A percentile compares a stretch with the other conserved stretches of the same genome.
phyloP scores from a whole-genome alignment of 805 yeast species.

The Ogataea populi-albae region DNA sequence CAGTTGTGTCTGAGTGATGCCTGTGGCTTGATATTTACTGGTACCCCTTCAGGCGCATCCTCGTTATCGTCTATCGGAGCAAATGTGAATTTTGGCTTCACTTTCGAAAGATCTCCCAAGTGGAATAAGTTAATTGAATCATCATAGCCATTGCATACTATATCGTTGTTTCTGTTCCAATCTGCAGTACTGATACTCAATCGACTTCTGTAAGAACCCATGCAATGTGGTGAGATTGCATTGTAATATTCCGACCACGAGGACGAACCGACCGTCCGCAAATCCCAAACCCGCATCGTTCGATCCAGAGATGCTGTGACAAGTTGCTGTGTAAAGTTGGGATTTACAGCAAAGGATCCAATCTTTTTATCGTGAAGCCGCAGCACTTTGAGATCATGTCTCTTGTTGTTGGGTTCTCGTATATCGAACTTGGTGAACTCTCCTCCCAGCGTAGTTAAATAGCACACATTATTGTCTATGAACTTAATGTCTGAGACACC shows the following conservation, averaged over 20 bases:
- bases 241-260: slow-evolving; percentile 60
- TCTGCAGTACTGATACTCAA: slow-evolving; percentile 82
- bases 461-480: slow-evolving; percentile 55
- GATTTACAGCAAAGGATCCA: slow-evolving; percentile 84
- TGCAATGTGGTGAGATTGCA: slow-evolving; percentile 44
- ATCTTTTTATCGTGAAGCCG: slow-evolving; percentile 86
- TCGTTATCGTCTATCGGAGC: slow-evolving; percentile 17
- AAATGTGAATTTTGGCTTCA: slow-evolving; percentile 10
- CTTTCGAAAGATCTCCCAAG: slow-evolving; percentile 36
- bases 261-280: slow-evolving; percentile 49
- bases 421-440: slow-evolving; percentile 73
- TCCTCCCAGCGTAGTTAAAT: slow-evolving; percentile 77
- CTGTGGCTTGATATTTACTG: slow-evolving; percentile 52
- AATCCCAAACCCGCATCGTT: slow-evolving; percentile 82
- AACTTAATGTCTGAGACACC: slow-evolving; percentile 78
- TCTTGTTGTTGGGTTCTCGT: slow-evolving; percentile 34
- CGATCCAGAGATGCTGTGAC: slow-evolving; percentile 91
- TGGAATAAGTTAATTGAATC: slow-evolving; percentile 76
- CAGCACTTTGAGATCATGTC: slow-evolving; percentile 35
- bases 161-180: slow-evolving; percentile 64
- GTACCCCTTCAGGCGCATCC: slow-evolving; percentile 25
- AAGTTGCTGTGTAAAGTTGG: slow-evolving; percentile 57
- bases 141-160: slow-evolving; percentile 93
- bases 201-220: slow-evolving; percentile 67
- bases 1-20: slow-evolving; percentile 81